Conservation (phyloP, 768 basidiomycete genomes). For the Baorangia bicolor region DNA sequence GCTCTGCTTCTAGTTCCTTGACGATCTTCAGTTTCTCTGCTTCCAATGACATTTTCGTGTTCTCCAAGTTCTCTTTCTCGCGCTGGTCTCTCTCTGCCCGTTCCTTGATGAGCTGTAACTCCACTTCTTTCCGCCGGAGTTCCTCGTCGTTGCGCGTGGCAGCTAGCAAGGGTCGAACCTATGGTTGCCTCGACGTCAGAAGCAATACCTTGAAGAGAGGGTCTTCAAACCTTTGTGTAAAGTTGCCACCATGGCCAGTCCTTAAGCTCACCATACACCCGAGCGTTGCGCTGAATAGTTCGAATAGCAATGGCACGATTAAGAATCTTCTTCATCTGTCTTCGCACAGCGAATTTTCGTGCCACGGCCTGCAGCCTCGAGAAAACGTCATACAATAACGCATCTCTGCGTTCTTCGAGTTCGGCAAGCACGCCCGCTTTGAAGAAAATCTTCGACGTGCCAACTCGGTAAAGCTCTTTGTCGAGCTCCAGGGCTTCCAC, state of each 20-base stretch:
- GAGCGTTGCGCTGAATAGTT: conserved; percentile 92
- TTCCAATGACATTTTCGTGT: conserved; percentile 78
- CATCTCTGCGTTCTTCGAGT: conserved; percentile 89
- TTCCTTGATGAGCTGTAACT: conserved; percentile 77
- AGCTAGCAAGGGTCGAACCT: conserved; percentile 90
- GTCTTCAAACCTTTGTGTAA: conserved; percentile 73
- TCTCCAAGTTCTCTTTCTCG: conserved; percentile 77
- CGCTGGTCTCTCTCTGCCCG: conserved; percentile 83
- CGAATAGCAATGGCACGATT: conserved; percentile 89
- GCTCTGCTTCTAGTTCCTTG: conserved; percentile 79
- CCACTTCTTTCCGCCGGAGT: conserved; percentile 81
- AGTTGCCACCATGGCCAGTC: conserved; percentile 99
- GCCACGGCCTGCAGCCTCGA: conserved; percentile 84
- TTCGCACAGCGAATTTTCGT: conserved; percentile 79
- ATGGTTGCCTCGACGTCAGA: conserved; percentile 9
- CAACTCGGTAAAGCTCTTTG: conserved; percentile 80
- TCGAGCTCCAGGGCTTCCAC: conserved; percentile 88
- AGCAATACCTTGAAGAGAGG: not conserved
- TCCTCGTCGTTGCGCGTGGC: conserved; percentile 94
- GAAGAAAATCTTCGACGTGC: conserved; percentile 98
- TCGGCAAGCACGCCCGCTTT: conserved; percentile 97
- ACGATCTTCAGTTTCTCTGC: conserved; percentile 81
- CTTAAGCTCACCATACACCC: conserved; percentile 83
- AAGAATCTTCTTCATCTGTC: conserved; percentile 92
- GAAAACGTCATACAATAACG: conserved; percentile 85